Conservation (phyloP, 805 yeast species). For the fission yeast (Schizosaccharomyces pombe) region ASM294v3 CU329670.1:444001-444500, state of each 20-base stretch:
- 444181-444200: slow-evolving; percentile 51
- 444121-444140: slow-evolving; percentile 62
- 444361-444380: not conserved
- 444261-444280: not conserved
- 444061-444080: slow-evolving; percentile 13
- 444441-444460: too few species aligned
- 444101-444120: slow-evolving; percentile 73
- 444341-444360: not conserved
- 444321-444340: not conserved
- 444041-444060: too few species aligned
- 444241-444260: not conserved
- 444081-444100: slow-evolving; percentile 67
- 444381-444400: not conserved
- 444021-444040: too few species aligned
- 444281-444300: not conserved
- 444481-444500: not conserved
- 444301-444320: not conserved
- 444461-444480: not conserved
- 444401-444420: not conserved
- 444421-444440: too few species aligned
- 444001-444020: too few species aligned
- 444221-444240: slow-evolving; percentile 32
- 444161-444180: slow-evolving; percentile 55
- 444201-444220: slow-evolving; percentile 49
- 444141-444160: slow-evolving; percentile 73